Evolutionary conservation across 257 asterid species (phyloP).

Genomic region (Verbascum thapsus): DNA sequence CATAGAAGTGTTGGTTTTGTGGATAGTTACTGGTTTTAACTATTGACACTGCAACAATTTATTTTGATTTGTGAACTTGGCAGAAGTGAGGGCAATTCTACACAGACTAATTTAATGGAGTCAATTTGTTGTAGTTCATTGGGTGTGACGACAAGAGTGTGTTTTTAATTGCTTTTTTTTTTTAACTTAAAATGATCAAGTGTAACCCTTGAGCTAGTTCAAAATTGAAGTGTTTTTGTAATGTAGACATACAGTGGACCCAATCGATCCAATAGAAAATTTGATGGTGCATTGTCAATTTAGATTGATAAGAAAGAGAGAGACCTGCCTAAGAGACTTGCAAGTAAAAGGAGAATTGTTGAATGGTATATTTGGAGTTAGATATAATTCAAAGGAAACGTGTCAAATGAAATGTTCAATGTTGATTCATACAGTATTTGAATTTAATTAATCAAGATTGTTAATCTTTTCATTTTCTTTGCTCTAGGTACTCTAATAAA

Average conservation of each 20-base stretch:
- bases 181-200: too few species aligned
- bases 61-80: too few species aligned
- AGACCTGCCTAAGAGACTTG: too few species aligned
- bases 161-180: too few species aligned
- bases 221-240: neutral
- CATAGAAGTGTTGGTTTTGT: conserved; percentile 4
- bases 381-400: too few species aligned
- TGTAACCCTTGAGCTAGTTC: too few species aligned
- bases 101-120: conserved; percentile 9
- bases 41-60: too few species aligned
- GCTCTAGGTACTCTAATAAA: conserved; percentile 77
- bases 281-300: too few species aligned
- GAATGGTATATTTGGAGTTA: conserved; percentile 18
- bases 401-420: conserved; percentile 2
- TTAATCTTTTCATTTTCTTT: conserved; percentile 20
- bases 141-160: too few species aligned
- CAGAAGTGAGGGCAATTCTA: neutral
- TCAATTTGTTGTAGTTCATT: conserved; percentile 1
- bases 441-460: conserved; percentile 14
- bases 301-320: too few species aligned
- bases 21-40: neutral
- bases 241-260: conserved; percentile 15
- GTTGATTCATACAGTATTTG: conserved; percentile 2
- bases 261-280: neutral
- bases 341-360: too few species aligned